Evolutionary conservation across 2,329 filamentous ascomycete genomes (phyloP), one percentile per base, ranked within the genome.

Genomic region (Chrysosphaeria jannelii): DNA sequence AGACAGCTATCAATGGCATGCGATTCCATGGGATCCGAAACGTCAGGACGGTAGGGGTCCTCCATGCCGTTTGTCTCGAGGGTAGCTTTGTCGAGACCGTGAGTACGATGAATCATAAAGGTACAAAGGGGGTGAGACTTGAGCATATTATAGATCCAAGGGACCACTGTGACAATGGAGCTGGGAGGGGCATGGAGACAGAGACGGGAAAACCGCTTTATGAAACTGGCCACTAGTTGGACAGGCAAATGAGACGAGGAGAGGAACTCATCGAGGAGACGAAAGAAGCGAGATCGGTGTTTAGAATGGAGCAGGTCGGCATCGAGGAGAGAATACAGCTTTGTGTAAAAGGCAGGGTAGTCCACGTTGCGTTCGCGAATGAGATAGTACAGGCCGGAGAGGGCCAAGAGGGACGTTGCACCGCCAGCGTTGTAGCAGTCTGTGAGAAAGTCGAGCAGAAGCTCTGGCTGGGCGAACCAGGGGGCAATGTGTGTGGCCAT

Each of bases 361-460:
- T 97, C 85, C 28, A 97, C 56, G 40, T 97, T 97, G 39, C 75
- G 74, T 39, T 85, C 64, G 32, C 74, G 67, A 34, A 97, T 93
- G 24, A 97, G 58, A 40, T 89, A 85, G 48, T 90, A 97, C 21
- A 97, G 66, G 24, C 85, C 85, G 1, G 75, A 88, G 2, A 97
- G 53, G 2, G 88, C 78, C 11, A 91, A 57, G 4, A 97, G 53
- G 4, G 85, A 81, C 22, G 67, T 76, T 9, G 76, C 70, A 21
- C 85, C 85, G 24, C 81, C 78, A 6, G 66, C 50, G 35, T 91
- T 58, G 47, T 89, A 93, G 14, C 68, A 88, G 45, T 85, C 75
- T n/a, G 78, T 90, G 26, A 97, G 48, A 43, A 93, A 97, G 47
- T 97, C 85, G 54, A 90, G 78, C 16, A 97, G 56, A 19, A 89